Evolutionary conservation across 2,329 filamentous ascomycete genomes (phyloP).

Genomic region (Thermothelomyces thermophilus): DNA sequence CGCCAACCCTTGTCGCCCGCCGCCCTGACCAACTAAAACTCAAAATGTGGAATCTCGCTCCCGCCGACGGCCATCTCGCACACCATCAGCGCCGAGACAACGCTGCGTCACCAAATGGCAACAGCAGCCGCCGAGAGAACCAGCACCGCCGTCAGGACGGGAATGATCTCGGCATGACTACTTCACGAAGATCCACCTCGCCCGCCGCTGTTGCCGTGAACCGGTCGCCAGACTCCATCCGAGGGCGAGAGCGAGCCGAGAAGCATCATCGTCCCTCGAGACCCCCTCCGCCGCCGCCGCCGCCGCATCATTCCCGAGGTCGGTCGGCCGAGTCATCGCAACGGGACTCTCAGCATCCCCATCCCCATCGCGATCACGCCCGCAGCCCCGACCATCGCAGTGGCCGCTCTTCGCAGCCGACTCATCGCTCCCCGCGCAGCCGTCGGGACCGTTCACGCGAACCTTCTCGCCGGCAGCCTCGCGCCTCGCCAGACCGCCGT

Average conservation of each 20-base stretch:
- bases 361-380: slow-evolving; percentile 17
- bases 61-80: slow-evolving; percentile 25
- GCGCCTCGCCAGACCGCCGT: slow-evolving; percentile 17
- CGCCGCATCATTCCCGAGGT: slow-evolving; percentile 8
- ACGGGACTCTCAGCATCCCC: slow-evolving; percentile 14
- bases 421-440: slow-evolving; percentile 18
- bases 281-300: slow-evolving; percentile 3
- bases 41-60: slow-evolving; percentile 23
- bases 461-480: slow-evolving; percentile 13
- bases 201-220: slow-evolving; percentile 27
- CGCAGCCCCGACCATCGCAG: slow-evolving; percentile 19
- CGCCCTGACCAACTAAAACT: slow-evolving; percentile 19
- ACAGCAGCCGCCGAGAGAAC: slow-evolving; percentile 29
- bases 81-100: slow-evolving; percentile 29
- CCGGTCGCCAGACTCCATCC: slow-evolving; percentile 22
- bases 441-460: slow-evolving; percentile 22
- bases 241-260: slow-evolving; percentile 32
- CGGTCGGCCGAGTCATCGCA: slow-evolving; percentile 16
- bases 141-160: slow-evolving; percentile 33
- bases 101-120: slow-evolving; percentile 38
- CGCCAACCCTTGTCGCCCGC: slow-evolving; percentile 25
- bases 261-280: slow-evolving; percentile 23
- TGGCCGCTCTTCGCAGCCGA: slow-evolving; percentile 11
- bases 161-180: slow-evolving; percentile 32
- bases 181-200: slow-evolving; percentile 26